Evolutionary conservation across 2,329 filamentous ascomycete species (phyloP), one percentile per base, ranked within the genome.

Genomic region (Exophiala sideris): DNA sequence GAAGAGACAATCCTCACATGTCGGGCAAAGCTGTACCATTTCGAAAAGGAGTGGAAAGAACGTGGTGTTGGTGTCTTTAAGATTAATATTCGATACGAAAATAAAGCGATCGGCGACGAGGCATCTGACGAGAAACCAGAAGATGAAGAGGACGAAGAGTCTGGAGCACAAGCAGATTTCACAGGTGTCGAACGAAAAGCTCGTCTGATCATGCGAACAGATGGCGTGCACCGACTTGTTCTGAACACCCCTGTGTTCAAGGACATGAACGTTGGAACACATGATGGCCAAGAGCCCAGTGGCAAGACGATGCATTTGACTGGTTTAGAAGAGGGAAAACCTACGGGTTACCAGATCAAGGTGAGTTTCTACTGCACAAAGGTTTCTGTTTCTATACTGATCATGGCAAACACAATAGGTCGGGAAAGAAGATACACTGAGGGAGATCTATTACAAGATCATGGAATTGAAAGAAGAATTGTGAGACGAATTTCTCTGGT

Each of bases 131-230:
- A 56, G 12, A 66, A 62, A 3, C 64, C 62, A 16, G 66, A 64
- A 36, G 63, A 60, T 2, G 54, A 62, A 39, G 64, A 63, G 14
- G 71, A 75, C 48, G 47, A 55, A 20, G 79, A 79, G 60, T 76
- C 63, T 61, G 56, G 82, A 32, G 57, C 48, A 18, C 29, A 51
- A 35, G 33, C 38, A 16, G 41, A 29, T n/a, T 57, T 50, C 21
- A 24, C 29, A 20, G 46, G 35, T n/a, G 33, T 45, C 14, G 58
- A 49, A 50, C 69, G 66, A 41, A 76, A 75, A 57, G 81, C 86
- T 20, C 87, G 92, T 39, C 81, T 97, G 61, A 81, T 97, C 57
- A 91, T 96, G 84, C 86, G 92, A 14, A 90, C 95, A 62, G 91
- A 96, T 66, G 90, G 91, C 56, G 94, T 89, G 1, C 85, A 91